These are phyloP conservation scores for Lasiodiplodia theobromae DNA, from an alignment of 2,329 filamentous ascomycete genomes.

Conservation along the genomic window DNA sequence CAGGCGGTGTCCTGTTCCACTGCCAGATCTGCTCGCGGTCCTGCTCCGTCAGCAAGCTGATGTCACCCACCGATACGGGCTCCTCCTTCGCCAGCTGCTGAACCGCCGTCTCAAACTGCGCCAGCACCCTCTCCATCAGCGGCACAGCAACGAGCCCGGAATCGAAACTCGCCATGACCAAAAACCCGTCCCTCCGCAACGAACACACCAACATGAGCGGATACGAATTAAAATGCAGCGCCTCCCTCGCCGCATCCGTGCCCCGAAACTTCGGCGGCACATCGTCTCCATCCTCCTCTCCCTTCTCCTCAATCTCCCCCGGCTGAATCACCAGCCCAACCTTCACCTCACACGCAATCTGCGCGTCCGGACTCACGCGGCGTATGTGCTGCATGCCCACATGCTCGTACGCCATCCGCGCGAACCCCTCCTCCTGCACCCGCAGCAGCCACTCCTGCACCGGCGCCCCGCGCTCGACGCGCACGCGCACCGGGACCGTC, in stretches of 20 bases:
- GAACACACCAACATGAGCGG: slow-evolving; percentile 72
- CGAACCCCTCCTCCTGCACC: slow-evolving; percentile 64
- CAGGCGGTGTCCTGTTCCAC: slow-evolving; percentile 45
- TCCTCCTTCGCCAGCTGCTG: slow-evolving; percentile 52
- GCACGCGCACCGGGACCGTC: slow-evolving; percentile 73
- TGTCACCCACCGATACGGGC: slow-evolving; percentile 38
- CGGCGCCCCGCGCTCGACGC: slow-evolving; percentile 51
- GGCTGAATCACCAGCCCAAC: slow-evolving; percentile 49
- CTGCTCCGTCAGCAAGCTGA: slow-evolving; percentile 46
- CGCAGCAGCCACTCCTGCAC: slow-evolving; percentile 62
- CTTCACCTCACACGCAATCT: slow-evolving; percentile 58
- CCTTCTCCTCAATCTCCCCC: neutral
- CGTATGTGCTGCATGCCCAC: slow-evolving; percentile 68
- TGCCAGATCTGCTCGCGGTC: slow-evolving; percentile 54
- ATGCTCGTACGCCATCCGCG: slow-evolving; percentile 70
- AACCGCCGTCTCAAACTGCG: slow-evolving; percentile 60
- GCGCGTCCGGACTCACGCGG: slow-evolving; percentile 52
- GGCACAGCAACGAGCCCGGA: slow-evolving; percentile 62
- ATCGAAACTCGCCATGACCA: slow-evolving; percentile 70
- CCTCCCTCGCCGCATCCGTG: slow-evolving; percentile 65
- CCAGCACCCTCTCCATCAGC: slow-evolving; percentile 62
- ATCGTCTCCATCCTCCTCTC: slow-evolving; percentile 54
- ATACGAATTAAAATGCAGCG: slow-evolving; percentile 64
- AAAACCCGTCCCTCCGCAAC: slow-evolving; percentile 62
- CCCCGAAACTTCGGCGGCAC: slow-evolving; percentile 62